These are phyloP conservation scores for Botrytis tulipae DNA, from an alignment of 2,329 filamentous ascomycete genomes.

Conservation along the genomic window DNA sequence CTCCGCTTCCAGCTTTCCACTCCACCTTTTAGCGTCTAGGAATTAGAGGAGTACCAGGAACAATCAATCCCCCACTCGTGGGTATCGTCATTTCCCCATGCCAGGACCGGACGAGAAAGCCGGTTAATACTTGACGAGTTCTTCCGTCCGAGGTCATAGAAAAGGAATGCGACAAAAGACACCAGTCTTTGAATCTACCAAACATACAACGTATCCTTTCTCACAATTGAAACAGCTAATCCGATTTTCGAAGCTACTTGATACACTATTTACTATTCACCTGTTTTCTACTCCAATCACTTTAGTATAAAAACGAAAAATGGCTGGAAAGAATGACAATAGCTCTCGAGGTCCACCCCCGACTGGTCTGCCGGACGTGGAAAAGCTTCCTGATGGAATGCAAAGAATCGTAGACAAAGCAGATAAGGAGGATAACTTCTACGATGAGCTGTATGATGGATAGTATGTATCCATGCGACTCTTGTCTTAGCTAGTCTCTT, in stretches of 20 bases:
- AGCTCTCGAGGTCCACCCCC: slow-evolving; percentile 31
- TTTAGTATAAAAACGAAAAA: slow-evolving; percentile 19
- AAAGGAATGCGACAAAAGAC: neutral
- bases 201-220: neutral
- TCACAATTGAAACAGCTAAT: neutral
- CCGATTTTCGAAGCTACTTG: neutral
- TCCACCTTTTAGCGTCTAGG: neutral
- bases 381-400: slow-evolving; percentile 53
- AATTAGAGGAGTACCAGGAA: neutral
- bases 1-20: slow-evolving; percentile 11
- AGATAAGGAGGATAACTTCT: slow-evolving; percentile 68
- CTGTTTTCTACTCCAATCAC: neutral
- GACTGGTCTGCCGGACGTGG: slow-evolving; percentile 29
- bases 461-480: slow-evolving; percentile 55
- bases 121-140: slow-evolving; percentile 5
- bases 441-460: slow-evolving; percentile 75
- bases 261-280: neutral
- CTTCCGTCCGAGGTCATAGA: slow-evolving; percentile 15
- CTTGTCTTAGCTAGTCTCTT: neutral
- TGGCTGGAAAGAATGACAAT: slow-evolving; percentile 34
- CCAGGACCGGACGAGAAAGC: slow-evolving; percentile 10
- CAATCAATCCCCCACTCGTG: neutral
- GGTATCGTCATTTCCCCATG: slow-evolving; percentile 17
- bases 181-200: neutral
- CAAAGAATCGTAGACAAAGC: slow-evolving; percentile 58